Evolutionary conservation across 345 rosid species (phyloP), one percentile per base, ranked within the genome.

Genomic region (Triadica sebifera): DNA sequence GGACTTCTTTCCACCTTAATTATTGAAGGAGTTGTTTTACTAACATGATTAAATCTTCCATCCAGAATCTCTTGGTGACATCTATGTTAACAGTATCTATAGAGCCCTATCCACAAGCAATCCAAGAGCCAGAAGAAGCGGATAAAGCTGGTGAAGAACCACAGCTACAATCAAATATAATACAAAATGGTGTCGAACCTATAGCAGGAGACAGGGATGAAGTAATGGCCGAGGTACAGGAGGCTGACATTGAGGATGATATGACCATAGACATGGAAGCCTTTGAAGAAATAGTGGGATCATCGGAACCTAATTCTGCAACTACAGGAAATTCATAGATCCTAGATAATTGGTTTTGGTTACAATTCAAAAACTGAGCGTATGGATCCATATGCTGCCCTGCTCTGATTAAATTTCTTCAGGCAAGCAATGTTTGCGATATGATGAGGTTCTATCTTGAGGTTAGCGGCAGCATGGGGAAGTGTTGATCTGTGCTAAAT

Each of bases 31-130:
- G 34, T 29, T 29, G 41, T 50, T 69, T 25, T 49, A 24, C 69
- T 63, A 52, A 73, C 34, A 39, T 20, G 12, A 16, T 38, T 12
- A 43, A 22, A 41, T 67, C 25, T 29, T n/a, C 12, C 34, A 51
- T 71, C 72, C 86, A 93, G 98, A 93, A 90, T 82, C 84, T 93
- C 79, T 77, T 86, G 85, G 98, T 93, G 67, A 89, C 96, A 56
- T 88, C 98, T 62, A 87, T 82, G 73, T 63, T 93, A 81, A 80
- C 82, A 12, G 62, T 80, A 78, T 84, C 89, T 73, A 49, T 79
- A 22, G 86, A 89, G 19, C 84, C 89, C 20, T 85, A 77, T 77
- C 83, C 85, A 11, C 85, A 85, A 84, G 70, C 71, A 62, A 78
- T 38, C 45, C 81, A 73, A 43, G 71, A 71, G 56, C 76, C 80